phyloP scores from a whole-genome alignment of 805 yeast species.

The Saccharomycopsis vini region DNA sequence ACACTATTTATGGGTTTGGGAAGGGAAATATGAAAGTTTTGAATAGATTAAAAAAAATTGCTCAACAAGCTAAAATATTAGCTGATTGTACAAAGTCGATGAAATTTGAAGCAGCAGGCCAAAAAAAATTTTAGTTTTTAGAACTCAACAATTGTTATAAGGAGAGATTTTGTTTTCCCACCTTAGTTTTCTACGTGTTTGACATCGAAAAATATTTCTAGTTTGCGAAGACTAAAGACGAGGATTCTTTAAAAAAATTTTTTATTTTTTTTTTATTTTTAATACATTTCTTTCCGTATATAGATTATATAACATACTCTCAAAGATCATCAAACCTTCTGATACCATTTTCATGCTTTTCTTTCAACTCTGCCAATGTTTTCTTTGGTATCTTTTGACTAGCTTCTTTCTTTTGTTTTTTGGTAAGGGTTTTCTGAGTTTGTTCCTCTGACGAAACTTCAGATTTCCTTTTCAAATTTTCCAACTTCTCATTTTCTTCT shows the following conservation, averaged over 20 bases:
- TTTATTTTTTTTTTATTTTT: too few relatives aligned
- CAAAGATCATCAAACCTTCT: slow-evolving; percentile 13
- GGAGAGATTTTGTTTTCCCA: neutral
- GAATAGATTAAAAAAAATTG: slow-evolving; percentile 60
- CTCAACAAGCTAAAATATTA: slow-evolving; percentile 69
- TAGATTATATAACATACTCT: too few relatives aligned
- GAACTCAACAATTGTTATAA: neutral
- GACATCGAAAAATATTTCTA: too few relatives aligned
- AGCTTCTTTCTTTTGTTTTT: slow-evolving; percentile 8
- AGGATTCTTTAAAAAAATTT: too few relatives aligned
- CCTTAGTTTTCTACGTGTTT: too few relatives aligned
- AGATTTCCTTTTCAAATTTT: slow-evolving; percentile 31
- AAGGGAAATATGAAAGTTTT: slow-evolving; percentile 70
- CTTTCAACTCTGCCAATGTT: neutral
- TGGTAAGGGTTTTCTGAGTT: slow-evolving; percentile 7
- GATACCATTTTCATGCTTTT: slow-evolving; percentile 20
- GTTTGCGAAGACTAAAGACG: too few relatives aligned
- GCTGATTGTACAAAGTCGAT: slow-evolving; percentile 63
- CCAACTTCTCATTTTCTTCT: slow-evolving; percentile 86
- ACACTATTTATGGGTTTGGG: slow-evolving; percentile 77
- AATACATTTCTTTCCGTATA: too few relatives aligned
- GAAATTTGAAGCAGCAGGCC: slow-evolving; percentile 35
- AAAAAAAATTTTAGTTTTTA: too few relatives aligned
- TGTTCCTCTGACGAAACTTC: slow-evolving; percentile 14
- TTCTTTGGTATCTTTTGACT: neutral